Conservation (phyloP, 495 filamentous ascomycete species). For the Elasticomyces elasticus region DNA sequence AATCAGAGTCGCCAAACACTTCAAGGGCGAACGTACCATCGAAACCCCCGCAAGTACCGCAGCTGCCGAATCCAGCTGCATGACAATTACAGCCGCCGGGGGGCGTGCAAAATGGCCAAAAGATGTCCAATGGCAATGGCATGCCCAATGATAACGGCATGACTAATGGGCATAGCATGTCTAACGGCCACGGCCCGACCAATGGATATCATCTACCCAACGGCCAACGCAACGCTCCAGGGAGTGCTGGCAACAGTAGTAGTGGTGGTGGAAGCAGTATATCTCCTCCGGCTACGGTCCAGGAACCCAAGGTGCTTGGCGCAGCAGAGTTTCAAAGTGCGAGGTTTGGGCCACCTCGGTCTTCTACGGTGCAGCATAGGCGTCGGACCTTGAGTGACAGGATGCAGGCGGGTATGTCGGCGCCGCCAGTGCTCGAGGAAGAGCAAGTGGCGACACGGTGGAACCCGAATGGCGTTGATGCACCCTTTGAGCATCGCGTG, state of each 20-base stretch:
- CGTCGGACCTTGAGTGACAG: not conserved
- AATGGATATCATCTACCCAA: not conserved
- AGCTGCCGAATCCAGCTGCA: constrained; percentile 2
- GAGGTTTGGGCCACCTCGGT: not conserved
- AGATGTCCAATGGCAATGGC: not conserved
- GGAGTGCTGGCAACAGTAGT: constrained; percentile 9
- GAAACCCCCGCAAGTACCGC: constrained; percentile 3
- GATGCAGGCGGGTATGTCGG: not conserved
- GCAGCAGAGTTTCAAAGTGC: not conserved
- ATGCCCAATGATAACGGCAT: not conserved
- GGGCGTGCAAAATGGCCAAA: constrained; percentile 12
- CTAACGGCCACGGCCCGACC: not conserved
- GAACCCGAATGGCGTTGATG: constrained; percentile 5
- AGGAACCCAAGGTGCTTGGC: constrained; percentile 4
- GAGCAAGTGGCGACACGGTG: constrained; percentile 10
- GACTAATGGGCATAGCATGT: not conserved
- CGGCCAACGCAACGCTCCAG: not conserved
- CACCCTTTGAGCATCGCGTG: constrained; percentile 1
- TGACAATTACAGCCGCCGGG: constrained; percentile 21
- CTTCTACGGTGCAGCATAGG: not conserved
- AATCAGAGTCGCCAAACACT: not conserved
- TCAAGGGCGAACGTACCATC: not conserved
- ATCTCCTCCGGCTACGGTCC: not conserved
- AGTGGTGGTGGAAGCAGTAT: constrained; percentile 1
- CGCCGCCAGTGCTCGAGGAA: not conserved